phyloP scores from a whole-genome alignment of 1,139 yeast species.

The Hansenula sp. region DNA sequence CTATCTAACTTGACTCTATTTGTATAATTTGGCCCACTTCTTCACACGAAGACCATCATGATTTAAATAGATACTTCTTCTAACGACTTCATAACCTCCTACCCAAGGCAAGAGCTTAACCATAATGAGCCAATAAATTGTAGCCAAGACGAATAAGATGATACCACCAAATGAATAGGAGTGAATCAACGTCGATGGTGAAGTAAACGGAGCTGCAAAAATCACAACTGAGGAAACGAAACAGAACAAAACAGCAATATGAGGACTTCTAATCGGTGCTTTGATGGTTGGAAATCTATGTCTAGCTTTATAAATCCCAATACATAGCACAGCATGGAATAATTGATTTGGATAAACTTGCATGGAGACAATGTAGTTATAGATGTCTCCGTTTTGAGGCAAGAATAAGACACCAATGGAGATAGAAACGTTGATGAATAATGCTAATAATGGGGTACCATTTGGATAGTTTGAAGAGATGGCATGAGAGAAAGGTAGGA shows the following conservation, averaged over 20 bases:
- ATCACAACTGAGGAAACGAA: constrained; percentile 11
- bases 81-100: constrained; percentile 7
- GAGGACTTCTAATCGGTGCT: constrained; percentile 42
- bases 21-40: constrained; percentile 8
- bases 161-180: constrained; percentile 17
- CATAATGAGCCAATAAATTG: constrained; percentile 44
- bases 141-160: constrained; percentile 11
- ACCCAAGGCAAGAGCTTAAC: constrained; percentile 40
- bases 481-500: constrained; percentile 45
- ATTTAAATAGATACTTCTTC: constrained; percentile 5
- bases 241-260: constrained; percentile 12
- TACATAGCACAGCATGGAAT: constrained; percentile 43
- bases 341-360: constrained; percentile 54
- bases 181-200: constrained; percentile 6
- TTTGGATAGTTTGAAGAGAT: constrained; percentile 56
- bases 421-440: constrained; percentile 27
- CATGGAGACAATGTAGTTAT: constrained; percentile 50
- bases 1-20: neutral
- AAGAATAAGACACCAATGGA: constrained; percentile 27
- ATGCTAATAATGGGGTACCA: constrained; percentile 49
- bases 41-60: constrained; percentile 9
- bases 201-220: constrained; percentile 13
- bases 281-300: constrained; percentile 40
- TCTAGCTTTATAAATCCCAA: constrained; percentile 48
- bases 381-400: constrained; percentile 33